A percentile compares a stretch with the other conserved stretches of the same genome.
Evolutionary conservation across 1,139 yeast species (phyloP).

Genomic region (Kluyveromyces sp.): DNA sequence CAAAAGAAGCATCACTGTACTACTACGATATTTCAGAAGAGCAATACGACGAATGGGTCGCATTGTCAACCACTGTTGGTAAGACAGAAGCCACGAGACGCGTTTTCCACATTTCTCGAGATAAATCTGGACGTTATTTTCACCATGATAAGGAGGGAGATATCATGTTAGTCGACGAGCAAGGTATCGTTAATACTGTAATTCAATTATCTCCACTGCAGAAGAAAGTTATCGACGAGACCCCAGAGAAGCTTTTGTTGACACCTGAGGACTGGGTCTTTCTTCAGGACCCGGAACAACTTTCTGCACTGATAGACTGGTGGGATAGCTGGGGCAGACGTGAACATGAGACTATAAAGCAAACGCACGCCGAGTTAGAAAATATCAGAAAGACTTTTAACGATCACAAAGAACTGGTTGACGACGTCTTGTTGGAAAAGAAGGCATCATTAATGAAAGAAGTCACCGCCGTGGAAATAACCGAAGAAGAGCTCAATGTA

Average conservation of each 20-base stretch:
- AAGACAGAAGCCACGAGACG: conserved; percentile 26
- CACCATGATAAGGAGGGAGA: conserved; percentile 21
- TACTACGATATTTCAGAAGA: conserved; percentile 38
- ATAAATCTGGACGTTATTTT: conserved; percentile 18
- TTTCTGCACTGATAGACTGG: conserved; percentile 56
- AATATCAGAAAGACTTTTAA: conserved; percentile 34
- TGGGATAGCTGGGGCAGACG: conserved; percentile 71
- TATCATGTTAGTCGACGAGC: conserved; percentile 31
- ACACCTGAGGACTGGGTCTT: conserved; percentile 63
- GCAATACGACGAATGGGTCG: conserved; percentile 33
- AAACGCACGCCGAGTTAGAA: conserved; percentile 47
- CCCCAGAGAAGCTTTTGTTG: conserved; percentile 45
- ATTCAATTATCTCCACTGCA: conserved; percentile 41
- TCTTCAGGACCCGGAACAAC: conserved; percentile 51
- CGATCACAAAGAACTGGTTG: neutral
- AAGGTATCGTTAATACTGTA: conserved; percentile 36
- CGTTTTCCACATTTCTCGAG: conserved; percentile 19
- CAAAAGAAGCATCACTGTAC: conserved; percentile 48
- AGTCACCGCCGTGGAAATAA: conserved; percentile 12
- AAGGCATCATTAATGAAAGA: conserved; percentile 36
- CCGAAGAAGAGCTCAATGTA: conserved; percentile 29
- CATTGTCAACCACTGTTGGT: conserved; percentile 20
- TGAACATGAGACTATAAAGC: conserved; percentile 62
- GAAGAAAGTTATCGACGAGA: conserved; percentile 64
- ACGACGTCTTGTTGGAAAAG: conserved; percentile 35